These are phyloP conservation scores for Fusarium foetens DNA, from an alignment of 2,329 filamentous ascomycete species.

Conservation along the genomic window DNA sequence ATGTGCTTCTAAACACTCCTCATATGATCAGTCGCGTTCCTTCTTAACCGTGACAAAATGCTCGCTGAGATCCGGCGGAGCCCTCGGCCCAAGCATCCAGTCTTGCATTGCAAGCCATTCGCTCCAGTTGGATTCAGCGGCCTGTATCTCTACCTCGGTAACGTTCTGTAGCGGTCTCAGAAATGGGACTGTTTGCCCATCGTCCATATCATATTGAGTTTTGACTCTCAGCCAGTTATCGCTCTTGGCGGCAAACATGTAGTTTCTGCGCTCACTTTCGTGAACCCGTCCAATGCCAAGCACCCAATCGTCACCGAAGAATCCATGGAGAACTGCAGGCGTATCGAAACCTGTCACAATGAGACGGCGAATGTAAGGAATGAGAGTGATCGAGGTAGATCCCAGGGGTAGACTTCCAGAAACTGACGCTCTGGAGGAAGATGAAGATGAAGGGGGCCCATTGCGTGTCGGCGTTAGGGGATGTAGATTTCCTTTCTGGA, in stretches of 20 bases:
- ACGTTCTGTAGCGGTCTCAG: conserved; percentile 82
- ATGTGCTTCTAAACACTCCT: not conserved
- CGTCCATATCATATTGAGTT: conserved; percentile 86
- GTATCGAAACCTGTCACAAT: conserved; percentile 93
- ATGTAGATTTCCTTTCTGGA: conserved; percentile 68
- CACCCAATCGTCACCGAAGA: conserved; percentile 95
- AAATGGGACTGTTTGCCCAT: conserved; percentile 87
- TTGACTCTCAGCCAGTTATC: conserved; percentile 91
- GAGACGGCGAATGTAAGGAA: conserved; percentile 90
- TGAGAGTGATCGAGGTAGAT: conserved; percentile 68
- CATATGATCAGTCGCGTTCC: conserved; percentile 36
- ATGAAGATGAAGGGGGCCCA: conserved; percentile 38
- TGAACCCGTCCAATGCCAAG: conserved; percentile 83
- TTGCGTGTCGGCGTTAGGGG: conserved; percentile 54
- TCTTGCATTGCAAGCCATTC: conserved; percentile 97
- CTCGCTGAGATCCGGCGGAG: conserved; percentile 58
- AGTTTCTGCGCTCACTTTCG: conserved; percentile 91
- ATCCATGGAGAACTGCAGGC: conserved; percentile 86
- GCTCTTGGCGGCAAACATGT: conserved; percentile 93
- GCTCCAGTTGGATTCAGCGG: conserved; percentile 87
- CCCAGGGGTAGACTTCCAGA: conserved; percentile 15
- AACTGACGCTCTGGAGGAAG: conserved; percentile 46
- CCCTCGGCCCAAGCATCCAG: conserved; percentile 93
- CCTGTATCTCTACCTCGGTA: conserved; percentile 81
- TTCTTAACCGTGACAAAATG: conserved; percentile 47